Base-by-base conservation (phyloP, 306 rosid genomes). In the Carpinus fangiana region DNA sequence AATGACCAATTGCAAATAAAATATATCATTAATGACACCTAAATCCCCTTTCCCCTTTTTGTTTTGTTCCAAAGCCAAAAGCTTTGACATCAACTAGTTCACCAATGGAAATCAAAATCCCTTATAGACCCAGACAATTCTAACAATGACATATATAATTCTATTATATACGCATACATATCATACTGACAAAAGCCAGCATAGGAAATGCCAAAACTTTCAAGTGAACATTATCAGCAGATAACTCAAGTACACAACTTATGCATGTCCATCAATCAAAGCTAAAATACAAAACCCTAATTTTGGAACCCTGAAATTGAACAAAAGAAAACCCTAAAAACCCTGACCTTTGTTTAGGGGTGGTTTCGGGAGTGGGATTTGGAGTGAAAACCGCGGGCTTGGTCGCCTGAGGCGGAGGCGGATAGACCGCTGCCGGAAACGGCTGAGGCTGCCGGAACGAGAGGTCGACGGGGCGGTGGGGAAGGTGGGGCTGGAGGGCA, bases 281-380 rank as follows among this genome's bases (percentile, higher is more conserved):
- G 0, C 36, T 23, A 21, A 4, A 20, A 31, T 12, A 36, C 21
- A 65, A 64, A 65, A 36, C 70, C 68, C 70, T 67, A 67, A 67
- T 38, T 41, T 45, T n/a, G 72, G 47, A 41, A 66, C 43, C 20
- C 23, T 0, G 38, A 71, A 70, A 18, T 74, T 71, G 0, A 76
- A 76, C 23, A 8, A 17, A 60, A 50, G 34, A 67, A 46, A 65
- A 13, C 73, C 45, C 73, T 28, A 73, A 20, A 69, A 69, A 21
- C 17, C 55, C 2, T 21, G 64, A 91, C 97, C 91, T 91, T 79
- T 88, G 87, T 81, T 83, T 85, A 50, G 89, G 81, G 1, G 73
- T 34, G 1, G 73, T 34, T 74, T 78, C 82, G 28, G 89, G 69
- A 72, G 89, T 28, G 23, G 78, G 80, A 81, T 61, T 81, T 61